Evolutionary conservation across 805 yeast genomes (phyloP).

Genomic region (Sungouiella thailandica): DNA sequence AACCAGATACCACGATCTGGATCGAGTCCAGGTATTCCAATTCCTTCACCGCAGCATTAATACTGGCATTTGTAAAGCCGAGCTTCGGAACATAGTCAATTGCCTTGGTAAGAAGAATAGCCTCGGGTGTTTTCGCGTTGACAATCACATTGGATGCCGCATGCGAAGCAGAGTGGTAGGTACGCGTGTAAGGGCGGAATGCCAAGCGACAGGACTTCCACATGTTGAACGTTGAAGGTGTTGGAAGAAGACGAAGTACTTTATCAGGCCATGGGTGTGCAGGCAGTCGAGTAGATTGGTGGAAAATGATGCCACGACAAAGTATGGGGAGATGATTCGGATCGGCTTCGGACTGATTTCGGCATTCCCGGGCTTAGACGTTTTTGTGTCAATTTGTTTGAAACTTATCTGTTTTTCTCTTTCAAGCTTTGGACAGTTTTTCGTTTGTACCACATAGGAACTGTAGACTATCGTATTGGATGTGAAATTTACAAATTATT

Average conservation of each 20-base stretch:
- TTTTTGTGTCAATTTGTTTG: too few relatives aligned
- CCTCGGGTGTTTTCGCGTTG: conserved; percentile 31
- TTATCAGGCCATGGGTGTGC: too few relatives aligned
- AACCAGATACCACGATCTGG: conserved; percentile 34
- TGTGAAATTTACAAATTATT: too few relatives aligned
- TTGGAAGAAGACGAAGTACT: neutral
- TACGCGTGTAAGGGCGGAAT: conserved; percentile 3
- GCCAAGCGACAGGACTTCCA: conserved; percentile 3
- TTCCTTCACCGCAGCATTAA: conserved; percentile 45
- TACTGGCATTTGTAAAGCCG: conserved; percentile 48
- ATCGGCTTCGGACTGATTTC: too few relatives aligned
- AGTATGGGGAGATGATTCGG: too few relatives aligned
- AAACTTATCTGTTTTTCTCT: too few relatives aligned
- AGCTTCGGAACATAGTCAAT: conserved; percentile 41
- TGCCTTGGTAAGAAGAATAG: conserved; percentile 35
- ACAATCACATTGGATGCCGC: conserved; percentile 31
- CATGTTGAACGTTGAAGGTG: conserved; percentile 1
- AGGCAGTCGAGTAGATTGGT: too few relatives aligned
- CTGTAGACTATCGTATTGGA: too few relatives aligned
- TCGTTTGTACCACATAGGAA: too few relatives aligned
- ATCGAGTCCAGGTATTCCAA: conserved; percentile 50
- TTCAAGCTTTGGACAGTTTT: too few relatives aligned
- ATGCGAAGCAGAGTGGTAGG: conserved; percentile 35
- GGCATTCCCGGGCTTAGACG: too few relatives aligned
- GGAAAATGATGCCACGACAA: too few relatives aligned